These are phyloP conservation scores for Raphanus hybrid DNA, from an alignment of 441 rosid species.

Conservation along the genomic window DNA sequence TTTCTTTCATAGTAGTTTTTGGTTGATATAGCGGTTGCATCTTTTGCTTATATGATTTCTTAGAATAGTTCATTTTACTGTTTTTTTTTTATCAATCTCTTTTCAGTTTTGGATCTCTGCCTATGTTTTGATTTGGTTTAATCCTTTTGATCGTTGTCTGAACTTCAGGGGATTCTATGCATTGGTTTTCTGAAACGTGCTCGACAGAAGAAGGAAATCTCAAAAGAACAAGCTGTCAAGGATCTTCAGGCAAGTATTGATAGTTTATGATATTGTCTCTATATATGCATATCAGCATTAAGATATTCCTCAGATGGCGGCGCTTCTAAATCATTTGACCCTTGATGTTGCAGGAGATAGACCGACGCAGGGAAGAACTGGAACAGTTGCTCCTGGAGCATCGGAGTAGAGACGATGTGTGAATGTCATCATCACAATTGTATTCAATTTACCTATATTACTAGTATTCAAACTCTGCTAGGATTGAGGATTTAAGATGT, in stretches of 20 bases:
- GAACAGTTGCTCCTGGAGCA: conserved; percentile 59
- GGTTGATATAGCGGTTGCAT: neutral
- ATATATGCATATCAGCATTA: neutral
- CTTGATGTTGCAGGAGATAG: conserved; percentile 59
- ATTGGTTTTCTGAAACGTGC: conserved; percentile 82
- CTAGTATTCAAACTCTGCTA: too few species aligned
- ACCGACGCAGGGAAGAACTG: conserved; percentile 66
- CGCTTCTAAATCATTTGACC: neutral
- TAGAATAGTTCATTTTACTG: neutral
- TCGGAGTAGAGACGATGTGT: conserved; percentile 32
- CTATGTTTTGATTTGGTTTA: conserved; percentile 12
- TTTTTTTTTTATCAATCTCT: neutral
- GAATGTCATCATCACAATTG: neutral
- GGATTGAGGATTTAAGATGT: too few species aligned
- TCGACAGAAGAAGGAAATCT: conserved; percentile 61
- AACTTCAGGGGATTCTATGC: conserved; percentile 72
- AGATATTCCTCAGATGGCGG: neutral
- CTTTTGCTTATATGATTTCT: neutral
- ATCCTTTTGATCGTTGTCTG: neutral
- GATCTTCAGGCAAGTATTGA: conserved; percentile 73
- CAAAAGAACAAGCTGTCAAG: conserved; percentile 80
- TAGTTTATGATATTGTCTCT: neutral
- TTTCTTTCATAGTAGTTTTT: neutral
- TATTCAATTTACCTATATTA: too few species aligned
- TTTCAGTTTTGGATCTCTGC: neutral